Percentiles rank a stretch among this genome's conserved stretches.
phyloP scores from a whole-genome alignment of 257 asterid species.

The Solanum arcanum region DNA sequence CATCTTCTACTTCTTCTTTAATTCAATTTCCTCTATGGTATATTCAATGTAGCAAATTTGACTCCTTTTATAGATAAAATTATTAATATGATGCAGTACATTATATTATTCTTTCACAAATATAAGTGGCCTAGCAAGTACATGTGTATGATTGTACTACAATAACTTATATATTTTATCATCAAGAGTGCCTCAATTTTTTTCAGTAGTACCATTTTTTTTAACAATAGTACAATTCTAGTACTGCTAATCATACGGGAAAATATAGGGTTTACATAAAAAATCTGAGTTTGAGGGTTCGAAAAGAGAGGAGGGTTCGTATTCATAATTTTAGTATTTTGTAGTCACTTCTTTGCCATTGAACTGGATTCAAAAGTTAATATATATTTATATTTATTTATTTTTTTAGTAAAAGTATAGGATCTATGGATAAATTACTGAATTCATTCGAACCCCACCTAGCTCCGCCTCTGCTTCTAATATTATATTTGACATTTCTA shows the following conservation, averaged over 20 bases:
- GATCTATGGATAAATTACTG: accelerated
- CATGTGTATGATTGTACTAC: background rate
- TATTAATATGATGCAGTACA: background rate
- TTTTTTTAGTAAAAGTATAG: no score
- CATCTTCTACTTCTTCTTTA: slow-evolving; percentile 1
- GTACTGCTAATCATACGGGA: background rate
- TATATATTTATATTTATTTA: no score
- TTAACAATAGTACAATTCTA: background rate
- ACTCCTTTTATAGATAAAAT: background rate
- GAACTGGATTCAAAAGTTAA: no score
- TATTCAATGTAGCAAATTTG: background rate
- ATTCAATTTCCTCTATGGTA: background rate
- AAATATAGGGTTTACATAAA: no score
- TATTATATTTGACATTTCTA: background rate
- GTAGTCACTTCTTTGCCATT: accelerated
- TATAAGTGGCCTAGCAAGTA: background rate
- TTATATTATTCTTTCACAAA: background rate
- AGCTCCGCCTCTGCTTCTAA: background rate
- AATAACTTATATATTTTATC: background rate
- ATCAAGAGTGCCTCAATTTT: background rate
- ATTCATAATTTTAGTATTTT: no score
- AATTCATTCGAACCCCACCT: no score
- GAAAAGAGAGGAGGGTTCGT: no score
- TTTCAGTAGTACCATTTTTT: background rate
- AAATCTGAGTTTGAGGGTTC: no score